Base-by-base conservation (phyloP, 2,329 filamentous ascomycete species). In the Colletotrichum falcatum region DNA sequence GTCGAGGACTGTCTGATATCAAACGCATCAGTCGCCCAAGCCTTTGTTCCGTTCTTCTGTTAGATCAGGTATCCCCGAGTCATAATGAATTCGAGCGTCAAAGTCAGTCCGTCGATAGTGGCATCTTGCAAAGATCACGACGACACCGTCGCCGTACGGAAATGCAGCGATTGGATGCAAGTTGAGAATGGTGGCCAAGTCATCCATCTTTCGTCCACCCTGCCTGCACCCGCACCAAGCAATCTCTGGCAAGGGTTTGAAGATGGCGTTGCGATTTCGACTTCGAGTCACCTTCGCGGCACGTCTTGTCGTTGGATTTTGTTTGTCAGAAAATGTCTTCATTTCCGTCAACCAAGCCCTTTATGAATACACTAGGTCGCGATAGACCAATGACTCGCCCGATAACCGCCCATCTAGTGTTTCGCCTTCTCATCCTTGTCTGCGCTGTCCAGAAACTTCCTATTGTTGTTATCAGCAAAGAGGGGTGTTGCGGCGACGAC, bases 391-490 rank as follows among this genome's bases (percentile, higher is more conserved):
- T 58, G 65, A 58, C 66, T 70, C 69, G 60, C 46, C 66, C 39
- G 48, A 51, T 48, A 46, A 60, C 39, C 58, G 42, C 28, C 23
- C 72, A 28, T 77, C 74, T 83, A 84, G 75, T 84, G 81, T 76
- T 83, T 83, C 71, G 78, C 77, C 79, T 85, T 84, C 74, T 81
- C 79, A 12, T 80, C 79, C 71, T 76, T 76, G 62, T 84, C 82
- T 54, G 81, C 81, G 66, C 80, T 76, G 67, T 85, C 83, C 66
- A 86, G 75, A 76, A 85, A 86, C 75, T 85, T 85, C 81, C 84
- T 86, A 67, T 59, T 30, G 18, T 78, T 67, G 75, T 74, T 66
- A 64, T 73, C 51, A 72, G 72, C 59, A 61, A 55, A 37, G 3
- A n/a, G 26, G 35, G 18, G 26, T 6, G 16, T 16, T 23, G 12